phyloP scores from a whole-genome alignment of 257 asterid genomes.

The Vinca minor region DNA sequence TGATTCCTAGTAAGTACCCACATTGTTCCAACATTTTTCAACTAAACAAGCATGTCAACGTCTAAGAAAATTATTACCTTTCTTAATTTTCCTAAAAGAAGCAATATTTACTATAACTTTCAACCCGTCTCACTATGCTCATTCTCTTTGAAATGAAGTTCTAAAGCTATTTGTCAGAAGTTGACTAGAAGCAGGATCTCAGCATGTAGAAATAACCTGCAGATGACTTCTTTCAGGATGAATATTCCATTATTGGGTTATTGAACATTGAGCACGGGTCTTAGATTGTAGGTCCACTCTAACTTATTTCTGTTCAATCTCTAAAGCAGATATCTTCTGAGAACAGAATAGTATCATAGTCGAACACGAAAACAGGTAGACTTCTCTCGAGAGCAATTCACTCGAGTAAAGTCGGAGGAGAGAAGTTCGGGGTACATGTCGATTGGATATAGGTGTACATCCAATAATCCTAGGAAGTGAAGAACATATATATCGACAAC shows the following conservation, averaged over 20 bases:
- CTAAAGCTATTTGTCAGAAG: neutral
- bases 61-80: neutral
- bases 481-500: too few relatives aligned
- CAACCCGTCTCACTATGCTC: neutral
- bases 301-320: neutral
- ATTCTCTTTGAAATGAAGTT: neutral
- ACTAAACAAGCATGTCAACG: neutral
- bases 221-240: neutral
- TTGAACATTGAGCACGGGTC: neutral
- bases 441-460: too few relatives aligned
- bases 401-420: neutral
- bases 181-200: neutral
- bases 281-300: neutral
- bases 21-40: too few relatives aligned
- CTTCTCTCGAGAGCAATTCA: neutral
- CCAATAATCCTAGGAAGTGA: too few relatives aligned
- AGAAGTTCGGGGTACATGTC: too few relatives aligned
- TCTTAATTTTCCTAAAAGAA: neutral
- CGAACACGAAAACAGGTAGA: neutral
- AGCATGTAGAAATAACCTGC: neutral
- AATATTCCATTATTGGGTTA: neutral
- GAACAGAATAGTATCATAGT: neutral
- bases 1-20: too few relatives aligned
- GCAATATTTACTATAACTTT: too few relatives aligned
- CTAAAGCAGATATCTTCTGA: neutral